A percentile compares a stretch with the other conserved stretches of the same genome.
phyloP scores from a whole-genome alignment of 1,284 basidiomycete genomes.

The Irpex rosettiformis region DNA sequence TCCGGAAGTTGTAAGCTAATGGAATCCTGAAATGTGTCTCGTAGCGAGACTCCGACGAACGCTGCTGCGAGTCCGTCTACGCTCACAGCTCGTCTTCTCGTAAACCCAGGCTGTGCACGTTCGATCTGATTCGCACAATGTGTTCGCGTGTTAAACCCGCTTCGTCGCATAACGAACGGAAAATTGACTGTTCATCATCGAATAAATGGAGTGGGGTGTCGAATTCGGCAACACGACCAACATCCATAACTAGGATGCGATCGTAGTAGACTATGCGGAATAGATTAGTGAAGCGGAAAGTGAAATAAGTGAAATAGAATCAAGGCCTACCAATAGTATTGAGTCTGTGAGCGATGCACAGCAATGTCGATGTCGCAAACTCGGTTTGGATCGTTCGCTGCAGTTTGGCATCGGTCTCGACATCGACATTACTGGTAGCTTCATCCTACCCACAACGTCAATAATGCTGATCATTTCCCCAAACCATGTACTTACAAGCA shows the following conservation, averaged over 20 bases:
- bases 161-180: slow-evolving; percentile 75
- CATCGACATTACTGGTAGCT: slow-evolving; percentile 82
- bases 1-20: neutral
- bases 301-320: neutral
- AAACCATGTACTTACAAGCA: slow-evolving; percentile 45
- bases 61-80: too few relatives aligned
- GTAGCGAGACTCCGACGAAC: too few relatives aligned
- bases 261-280: slow-evolving; percentile 60
- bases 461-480: neutral
- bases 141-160: slow-evolving; percentile 59
- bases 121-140: slow-evolving; percentile 40
- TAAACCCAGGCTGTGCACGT: slow-evolving; percentile 7
- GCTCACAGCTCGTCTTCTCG: too few relatives aligned
- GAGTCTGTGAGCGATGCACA: slow-evolving; percentile 76
- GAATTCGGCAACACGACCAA: slow-evolving; percentile 68
- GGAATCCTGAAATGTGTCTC: too few relatives aligned
- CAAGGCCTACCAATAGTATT: slow-evolving; percentile 69
- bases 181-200: slow-evolving; percentile 65
- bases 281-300: neutral
- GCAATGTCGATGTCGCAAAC: slow-evolving; percentile 57
- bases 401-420: slow-evolving; percentile 77
- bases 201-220: slow-evolving; percentile 78
- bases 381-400: slow-evolving; percentile 73
- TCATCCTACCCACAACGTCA: slow-evolving; percentile 45
- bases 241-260: slow-evolving; percentile 73